Evolutionary conservation across 1,139 yeast species (phyloP), one percentile per base, ranked within the genome.

Genomic region (Debaryomyces nepalensis): DNA sequence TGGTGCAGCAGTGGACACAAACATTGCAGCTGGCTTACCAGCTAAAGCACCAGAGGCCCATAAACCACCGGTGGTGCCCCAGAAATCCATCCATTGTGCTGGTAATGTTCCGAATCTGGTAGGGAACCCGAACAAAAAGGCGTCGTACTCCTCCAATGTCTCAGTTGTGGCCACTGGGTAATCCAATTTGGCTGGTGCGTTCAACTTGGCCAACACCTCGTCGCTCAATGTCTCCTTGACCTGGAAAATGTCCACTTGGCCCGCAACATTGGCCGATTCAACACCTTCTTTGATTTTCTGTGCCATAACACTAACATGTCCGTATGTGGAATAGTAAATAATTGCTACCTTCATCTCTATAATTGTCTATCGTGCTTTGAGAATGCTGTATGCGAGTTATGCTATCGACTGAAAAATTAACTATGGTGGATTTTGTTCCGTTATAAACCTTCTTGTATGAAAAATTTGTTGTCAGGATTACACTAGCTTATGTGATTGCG

Each of bases 321-420:
- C 86, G 60, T 81, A 83, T 33, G 80, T 69, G 35, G 88, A 80
- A 64, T 82, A 83, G 53, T 76, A 69, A 46, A 83, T 68, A 55
- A 84, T 76, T 12, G 77, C 77, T 26, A 70, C 58, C 60, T 70
- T 71, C 66, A 63, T 63, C 21, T 26, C 39, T 24, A 18, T 26
- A n/a, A n/a, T 24, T 33, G n/a, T n/a, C n/a, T n/a, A n/a, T n/a
- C n/a, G n/a, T n/a, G n/a, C n/a, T n/a, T n/a, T n/a, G n/a, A n/a
- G n/a, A n/a, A n/a, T n/a, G n/a, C n/a, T n/a, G n/a, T n/a, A n/a
- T n/a, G n/a, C n/a, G n/a, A n/a, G n/a, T n/a, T n/a, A n/a, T n/a
- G n/a, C n/a, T n/a, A n/a, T n/a, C n/a, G n/a, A n/a, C n/a, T n/a
- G n/a, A n/a, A n/a, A n/a, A n/a, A n/a, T n/a, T n/a, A n/a, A n/a